A percentile compares a stretch with the other conserved stretches of the same genome.
These are phyloP conservation scores for Colletotrichum sp. DNA, from an alignment of 2,329 filamentous ascomycete species.

Conservation along the genomic window DNA sequence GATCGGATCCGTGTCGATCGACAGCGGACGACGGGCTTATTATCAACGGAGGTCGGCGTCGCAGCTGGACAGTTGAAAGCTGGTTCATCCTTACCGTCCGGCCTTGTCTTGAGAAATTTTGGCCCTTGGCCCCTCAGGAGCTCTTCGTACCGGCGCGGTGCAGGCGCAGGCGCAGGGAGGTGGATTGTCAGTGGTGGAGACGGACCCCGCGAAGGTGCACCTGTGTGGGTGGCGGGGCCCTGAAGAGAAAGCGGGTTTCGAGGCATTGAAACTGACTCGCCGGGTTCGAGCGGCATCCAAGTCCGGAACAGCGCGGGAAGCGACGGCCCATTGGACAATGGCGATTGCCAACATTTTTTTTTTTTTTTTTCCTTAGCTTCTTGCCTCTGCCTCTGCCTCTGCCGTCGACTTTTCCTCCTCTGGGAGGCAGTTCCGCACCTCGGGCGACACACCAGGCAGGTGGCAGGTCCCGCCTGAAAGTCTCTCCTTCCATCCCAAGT, in stretches of 20 bases:
- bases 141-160: not conserved
- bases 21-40: not conserved
- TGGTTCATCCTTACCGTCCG: not conserved
- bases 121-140: not conserved
- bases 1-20: not conserved
- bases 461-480: not conserved
- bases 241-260: slow-evolving; percentile 11
- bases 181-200: not conserved
- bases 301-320: not conserved
- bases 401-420: not conserved
- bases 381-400: not conserved
- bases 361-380: not conserved
- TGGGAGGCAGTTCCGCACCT: not conserved
- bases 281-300: slow-evolving; percentile 3
- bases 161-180: not conserved
- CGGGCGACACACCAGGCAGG: not conserved
- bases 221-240: slow-evolving; percentile 13
- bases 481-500: not conserved
- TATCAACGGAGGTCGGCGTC: not conserved
- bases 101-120: not conserved
- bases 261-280: slow-evolving; percentile 20
- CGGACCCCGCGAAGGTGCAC: slow-evolving; percentile 11
- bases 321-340: slow-evolving; percentile 13
- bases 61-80: not conserved
- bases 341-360: not conserved